These are phyloP conservation scores for Tanacetum coccineum DNA, from an alignment of 129 eudicot species.

Conservation along the genomic window DNA sequence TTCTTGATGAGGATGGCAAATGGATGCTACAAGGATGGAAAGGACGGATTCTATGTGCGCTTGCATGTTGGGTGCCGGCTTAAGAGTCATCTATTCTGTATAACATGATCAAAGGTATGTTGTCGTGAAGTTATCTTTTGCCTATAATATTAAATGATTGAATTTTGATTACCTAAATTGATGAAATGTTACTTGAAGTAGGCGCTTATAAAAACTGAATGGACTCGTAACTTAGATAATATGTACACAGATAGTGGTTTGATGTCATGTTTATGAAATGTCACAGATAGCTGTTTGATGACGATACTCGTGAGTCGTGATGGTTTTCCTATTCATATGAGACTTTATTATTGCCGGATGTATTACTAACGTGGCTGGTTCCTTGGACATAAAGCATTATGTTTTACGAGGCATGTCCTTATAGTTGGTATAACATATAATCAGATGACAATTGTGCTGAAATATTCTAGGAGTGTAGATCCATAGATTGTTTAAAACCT, in stretches of 20 bases:
- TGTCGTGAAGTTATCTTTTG: neutral
- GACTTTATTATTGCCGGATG: neutral
- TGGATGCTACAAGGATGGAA: constrained; percentile 92
- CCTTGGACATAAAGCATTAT: neutral
- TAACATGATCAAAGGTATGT: constrained; percentile 16
- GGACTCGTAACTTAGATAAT: no score
- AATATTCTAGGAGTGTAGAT: constrained; percentile 9
- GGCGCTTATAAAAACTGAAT: neutral
- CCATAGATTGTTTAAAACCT: neutral
- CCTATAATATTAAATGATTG: neutral
- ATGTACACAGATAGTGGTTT: no score
- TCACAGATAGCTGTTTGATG: constrained; percentile 14
- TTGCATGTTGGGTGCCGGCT: constrained; percentile 61
- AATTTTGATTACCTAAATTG: neutral
- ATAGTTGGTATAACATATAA: neutral
- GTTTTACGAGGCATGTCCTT: constrained; percentile 1
- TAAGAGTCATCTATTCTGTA: constrained; percentile 9
- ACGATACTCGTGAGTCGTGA: neutral
- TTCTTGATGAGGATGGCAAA: constrained; percentile 55
- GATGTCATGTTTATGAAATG: constrained; percentile 9
- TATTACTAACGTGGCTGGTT: neutral
- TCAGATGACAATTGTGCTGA: constrained; percentile 1
- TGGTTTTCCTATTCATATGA: no score
- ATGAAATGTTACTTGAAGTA: constrained; percentile 2
- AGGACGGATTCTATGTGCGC: constrained; percentile 52